These are phyloP conservation scores for Arachnomyces sp. DNA, from an alignment of 2,329 filamentous ascomycete genomes.

Conservation along the genomic window DNA sequence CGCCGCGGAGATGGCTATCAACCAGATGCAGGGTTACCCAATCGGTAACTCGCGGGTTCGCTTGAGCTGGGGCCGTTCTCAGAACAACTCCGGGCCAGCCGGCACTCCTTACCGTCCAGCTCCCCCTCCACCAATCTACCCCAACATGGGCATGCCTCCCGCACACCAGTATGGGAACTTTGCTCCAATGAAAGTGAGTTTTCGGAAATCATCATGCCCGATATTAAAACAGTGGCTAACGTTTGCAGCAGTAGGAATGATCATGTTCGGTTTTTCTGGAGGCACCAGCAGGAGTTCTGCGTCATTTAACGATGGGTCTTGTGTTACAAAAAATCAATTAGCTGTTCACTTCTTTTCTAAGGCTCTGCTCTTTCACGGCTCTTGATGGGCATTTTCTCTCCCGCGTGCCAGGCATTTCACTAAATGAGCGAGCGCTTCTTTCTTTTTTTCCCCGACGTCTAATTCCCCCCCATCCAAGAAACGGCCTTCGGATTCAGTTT, in stretches of 20 bases:
- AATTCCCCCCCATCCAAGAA: not conserved
- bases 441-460: no score
- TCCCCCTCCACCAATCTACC: conserved; percentile 67
- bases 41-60: conserved; percentile 98
- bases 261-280: conserved; percentile 31
- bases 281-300: conserved; percentile 37
- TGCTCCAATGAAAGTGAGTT: conserved; percentile 56
- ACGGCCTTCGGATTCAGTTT: no score
- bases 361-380: conserved; percentile 30
- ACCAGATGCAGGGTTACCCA: conserved; percentile 99
- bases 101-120: conserved; percentile 95
- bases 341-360: conserved; percentile 27
- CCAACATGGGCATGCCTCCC: conserved; percentile 60
- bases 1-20: conserved; percentile 99
- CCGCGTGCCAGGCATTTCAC: conserved; percentile 35
- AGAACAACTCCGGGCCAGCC: conserved; percentile 96
- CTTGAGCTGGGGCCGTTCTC: conserved; percentile 92
- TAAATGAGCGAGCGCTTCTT: conserved; percentile 12
- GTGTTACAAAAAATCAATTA: conserved; percentile 31
- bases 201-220: conserved; percentile 18
- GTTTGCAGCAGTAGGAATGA: conserved; percentile 20
- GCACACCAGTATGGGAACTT: conserved; percentile 55
- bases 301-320: conserved; percentile 35
- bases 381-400: conserved; percentile 34
- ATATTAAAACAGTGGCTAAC: conserved; percentile 22